Evolutionary conservation across 805 yeast genomes (phyloP).

Genomic region (Cyberlindnera galapagoensis): DNA sequence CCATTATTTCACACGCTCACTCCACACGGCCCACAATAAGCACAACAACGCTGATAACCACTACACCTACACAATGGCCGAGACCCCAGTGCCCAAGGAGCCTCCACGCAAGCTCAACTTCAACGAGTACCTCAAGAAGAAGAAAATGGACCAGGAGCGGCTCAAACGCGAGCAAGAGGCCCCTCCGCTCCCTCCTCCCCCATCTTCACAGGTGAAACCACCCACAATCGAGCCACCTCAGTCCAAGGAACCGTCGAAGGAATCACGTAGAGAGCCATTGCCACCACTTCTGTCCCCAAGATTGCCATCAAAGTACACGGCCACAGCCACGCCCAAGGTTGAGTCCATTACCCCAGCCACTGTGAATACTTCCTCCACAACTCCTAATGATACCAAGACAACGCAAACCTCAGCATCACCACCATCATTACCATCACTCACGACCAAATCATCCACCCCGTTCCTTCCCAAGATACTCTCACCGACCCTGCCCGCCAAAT

Average conservation of each 20-base stretch:
- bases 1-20: too few relatives aligned
- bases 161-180: not conserved
- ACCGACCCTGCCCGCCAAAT: constrained; percentile 17
- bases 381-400: too few relatives aligned
- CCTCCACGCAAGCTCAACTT: constrained; percentile 5
- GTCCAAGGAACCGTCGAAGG: constrained; percentile 3
- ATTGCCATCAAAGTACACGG: constrained; percentile 7
- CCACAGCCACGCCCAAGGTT: too few relatives aligned
- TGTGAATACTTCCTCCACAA: too few relatives aligned
- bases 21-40: too few relatives aligned
- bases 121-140: constrained; percentile 4
- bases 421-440: too few relatives aligned
- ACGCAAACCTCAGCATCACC: too few relatives aligned
- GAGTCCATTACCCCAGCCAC: too few relatives aligned
- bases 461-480: constrained; percentile 17
- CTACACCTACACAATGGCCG: too few relatives aligned
- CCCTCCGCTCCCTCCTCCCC: not conserved
- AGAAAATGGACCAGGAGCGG: not conserved
- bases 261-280: not conserved
- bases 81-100: too few relatives aligned
- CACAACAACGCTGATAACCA: too few relatives aligned
- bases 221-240: not conserved
- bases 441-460: too few relatives aligned
- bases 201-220: not conserved
- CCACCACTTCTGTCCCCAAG: constrained; percentile 13